Conservation (phyloP, 495 filamentous ascomycete species). For the Trichocladium antarcticum region DNA sequence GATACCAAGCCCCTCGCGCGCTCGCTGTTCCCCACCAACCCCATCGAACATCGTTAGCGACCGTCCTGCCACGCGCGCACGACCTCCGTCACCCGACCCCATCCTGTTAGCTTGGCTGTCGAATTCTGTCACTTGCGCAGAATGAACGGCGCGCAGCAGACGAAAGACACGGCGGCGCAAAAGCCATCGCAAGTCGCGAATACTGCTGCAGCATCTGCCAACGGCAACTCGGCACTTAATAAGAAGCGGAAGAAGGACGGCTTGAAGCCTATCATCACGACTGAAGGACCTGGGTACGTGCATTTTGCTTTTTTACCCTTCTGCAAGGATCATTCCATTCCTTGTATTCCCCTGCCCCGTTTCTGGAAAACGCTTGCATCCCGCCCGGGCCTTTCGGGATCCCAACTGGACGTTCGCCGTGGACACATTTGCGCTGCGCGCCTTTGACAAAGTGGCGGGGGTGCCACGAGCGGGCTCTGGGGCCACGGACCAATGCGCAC, state of each 20-base stretch:
- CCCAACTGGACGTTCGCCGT: slow-evolving; percentile 11
- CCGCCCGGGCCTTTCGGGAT: slow-evolving; percentile 3
- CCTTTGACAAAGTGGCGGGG: slow-evolving; percentile 23
- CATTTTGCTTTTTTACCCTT: slow-evolving; percentile 18
- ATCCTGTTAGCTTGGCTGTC: slow-evolving; percentile 1
- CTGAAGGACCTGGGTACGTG: slow-evolving; percentile 47
- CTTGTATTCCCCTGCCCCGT: slow-evolving; percentile 7
- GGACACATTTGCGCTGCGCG: slow-evolving; percentile 2
- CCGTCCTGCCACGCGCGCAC: slow-evolving; percentile 2
- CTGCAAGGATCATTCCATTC: slow-evolving; percentile 5
- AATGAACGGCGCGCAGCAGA: slow-evolving; percentile 28
- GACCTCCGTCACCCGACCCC: slow-evolving; percentile 1
- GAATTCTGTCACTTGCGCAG: slow-evolving; percentile 10
- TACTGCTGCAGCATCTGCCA: slow-evolving; percentile 17
- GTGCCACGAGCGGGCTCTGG: slow-evolving; percentile 18
- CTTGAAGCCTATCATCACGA: slow-evolving; percentile 83
- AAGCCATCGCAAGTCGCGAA: slow-evolving; percentile 15
- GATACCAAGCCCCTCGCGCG: not conserved
- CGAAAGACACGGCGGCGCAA: slow-evolving; percentile 21
- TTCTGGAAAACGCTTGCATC: slow-evolving; percentile 20
- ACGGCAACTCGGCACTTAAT: slow-evolving; percentile 37
- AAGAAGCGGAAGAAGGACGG: slow-evolving; percentile 88
- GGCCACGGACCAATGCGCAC: slow-evolving; percentile 1
- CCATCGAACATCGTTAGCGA: slow-evolving; percentile 1
- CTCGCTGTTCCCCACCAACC: slow-evolving; percentile 1